Evolutionary conservation across 768 basidiomycete genomes (phyloP), one percentile per base, ranked within the genome.

Genomic region (Myochromella boudieri): DNA sequence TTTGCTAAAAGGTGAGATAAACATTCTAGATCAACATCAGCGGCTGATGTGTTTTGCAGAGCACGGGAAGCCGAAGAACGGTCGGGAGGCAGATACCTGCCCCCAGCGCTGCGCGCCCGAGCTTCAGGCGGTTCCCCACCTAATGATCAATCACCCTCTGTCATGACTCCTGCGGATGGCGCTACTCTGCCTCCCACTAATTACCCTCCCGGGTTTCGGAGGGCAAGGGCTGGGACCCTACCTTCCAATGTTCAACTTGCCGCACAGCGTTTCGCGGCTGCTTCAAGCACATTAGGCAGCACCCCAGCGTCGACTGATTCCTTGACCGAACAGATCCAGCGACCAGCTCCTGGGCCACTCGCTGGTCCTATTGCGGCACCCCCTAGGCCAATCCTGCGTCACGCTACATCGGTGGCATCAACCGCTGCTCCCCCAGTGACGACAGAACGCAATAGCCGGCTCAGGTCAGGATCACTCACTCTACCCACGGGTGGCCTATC

Each of bases 211-310:
- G 89, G 91, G 51, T 95, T 93, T 66, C 83, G 91, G 72, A 84
- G 94, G 76, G 91, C 93, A 62, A 85, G 94, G 84, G 95, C 95
- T 56, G 95, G 94, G 48, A 97, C 95, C 76, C 81, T 97, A 61
- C 95, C 95, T 70, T 95, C 94, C 57, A 95, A 95, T 65, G 86
- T 95, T 43, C 86, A 88, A 61, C 84, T 92, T 57, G 88, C 87
- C 48, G 85, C 91, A 42, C 87, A 91, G 66, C 81, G 85, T 48
- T 91, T 82, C 67, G 85, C 84, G 22, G 83, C 85, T 25, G 76
- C 84, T 48, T 78, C 83, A 20, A 78, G 67, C 66, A 80, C 77
- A 25, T 64, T 84, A 57, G 66, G 74, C 34, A 75, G 69, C 59
- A 71, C 77, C 50, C 72, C 60, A 21, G 60, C 64, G 24, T 68